Percentiles rank a stretch among this genome's conserved stretches.
Evolutionary conservation across 345 rosid genomes (phyloP).

Genomic region (Eucalyptus globulus): DNA sequence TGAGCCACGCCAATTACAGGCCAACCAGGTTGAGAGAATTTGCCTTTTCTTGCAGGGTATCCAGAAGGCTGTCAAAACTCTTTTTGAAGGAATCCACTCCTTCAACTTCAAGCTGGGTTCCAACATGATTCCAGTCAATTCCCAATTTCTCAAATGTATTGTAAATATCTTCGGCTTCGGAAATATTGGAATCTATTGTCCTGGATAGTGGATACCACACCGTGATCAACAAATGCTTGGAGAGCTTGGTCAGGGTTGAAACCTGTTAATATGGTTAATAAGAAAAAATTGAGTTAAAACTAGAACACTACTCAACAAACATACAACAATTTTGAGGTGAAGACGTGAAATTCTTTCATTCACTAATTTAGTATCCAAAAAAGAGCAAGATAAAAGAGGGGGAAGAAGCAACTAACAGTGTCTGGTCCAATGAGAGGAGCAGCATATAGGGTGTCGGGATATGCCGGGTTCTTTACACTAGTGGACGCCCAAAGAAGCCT

Average conservation of each 20-base stretch:
- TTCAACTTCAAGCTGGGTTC: constrained; percentile 74
- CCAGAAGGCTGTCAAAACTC: constrained; percentile 89
- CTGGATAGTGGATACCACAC: constrained; percentile 66
- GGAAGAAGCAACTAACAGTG: constrained; percentile 37
- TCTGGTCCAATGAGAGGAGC: constrained; percentile 92
- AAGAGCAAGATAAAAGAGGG: neutral
- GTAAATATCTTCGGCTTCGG: constrained; percentile 94
- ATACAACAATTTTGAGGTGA: neutral
- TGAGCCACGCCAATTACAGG: constrained; percentile 19
- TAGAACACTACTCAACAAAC: neutral
- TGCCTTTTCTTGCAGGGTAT: constrained; percentile 91
- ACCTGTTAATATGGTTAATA: constrained; percentile 26
- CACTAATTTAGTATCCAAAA: neutral
- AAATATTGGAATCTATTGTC: constrained; percentile 73
- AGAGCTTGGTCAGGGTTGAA: constrained; percentile 98
- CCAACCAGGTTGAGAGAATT: constrained; percentile 67
- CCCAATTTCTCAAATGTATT: constrained; percentile 94
- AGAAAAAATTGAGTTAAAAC: neutral
- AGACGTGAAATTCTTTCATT: neutral
- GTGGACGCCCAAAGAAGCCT: constrained; percentile 95
- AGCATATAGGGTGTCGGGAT: constrained; percentile 79
- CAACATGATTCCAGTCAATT: constrained; percentile 75
- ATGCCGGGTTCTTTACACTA: constrained; percentile 94
- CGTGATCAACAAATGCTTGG: constrained; percentile 83
- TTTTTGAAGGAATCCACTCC: constrained; percentile 92